These are phyloP conservation scores for Flaveria bidentis DNA, from an alignment of 129 eudicot species.

Conservation along the genomic window DNA sequence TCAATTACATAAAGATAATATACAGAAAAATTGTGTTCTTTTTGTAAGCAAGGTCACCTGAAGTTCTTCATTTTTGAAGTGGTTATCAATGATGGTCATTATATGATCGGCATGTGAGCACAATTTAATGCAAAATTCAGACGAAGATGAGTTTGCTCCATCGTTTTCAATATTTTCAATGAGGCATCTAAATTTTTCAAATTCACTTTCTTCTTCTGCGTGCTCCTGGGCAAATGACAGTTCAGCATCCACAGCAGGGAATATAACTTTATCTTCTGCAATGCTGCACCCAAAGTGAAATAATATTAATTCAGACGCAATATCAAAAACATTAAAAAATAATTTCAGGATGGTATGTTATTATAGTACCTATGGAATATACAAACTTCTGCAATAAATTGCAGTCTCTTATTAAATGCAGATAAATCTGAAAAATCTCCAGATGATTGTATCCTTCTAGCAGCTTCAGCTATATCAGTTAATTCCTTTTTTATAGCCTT, in stretches of 20 bases:
- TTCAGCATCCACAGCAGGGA: constrained; percentile 94
- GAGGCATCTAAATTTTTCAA: constrained; percentile 77
- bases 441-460: constrained; percentile 71
- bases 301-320: constrained; percentile 15
- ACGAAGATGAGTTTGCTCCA: constrained; percentile 86
- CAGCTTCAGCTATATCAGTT: constrained; percentile 87
- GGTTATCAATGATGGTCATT: constrained; percentile 78
- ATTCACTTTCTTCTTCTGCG: constrained; percentile 96
- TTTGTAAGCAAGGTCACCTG: constrained; percentile 44
- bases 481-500: constrained; percentile 84
- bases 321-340: constrained; percentile 1
- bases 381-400: constrained; percentile 96
- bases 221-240: constrained; percentile 92
- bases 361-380: constrained; percentile 82
- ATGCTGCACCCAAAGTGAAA: constrained; percentile 62
- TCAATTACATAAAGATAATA: neutral
- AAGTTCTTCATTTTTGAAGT: constrained; percentile 81
- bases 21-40: constrained; percentile 16
- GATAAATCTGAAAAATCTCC: constrained; percentile 89
- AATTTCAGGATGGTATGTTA: neutral
- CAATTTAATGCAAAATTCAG: constrained; percentile 71
- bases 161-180: constrained; percentile 85
- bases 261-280: constrained; percentile 97
- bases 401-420: constrained; percentile 81
- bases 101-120: constrained; percentile 94